Evolutionary conservation across 2,329 filamentous ascomycete genomes (phyloP).

Genomic region (Cryphonectria japonica): DNA sequence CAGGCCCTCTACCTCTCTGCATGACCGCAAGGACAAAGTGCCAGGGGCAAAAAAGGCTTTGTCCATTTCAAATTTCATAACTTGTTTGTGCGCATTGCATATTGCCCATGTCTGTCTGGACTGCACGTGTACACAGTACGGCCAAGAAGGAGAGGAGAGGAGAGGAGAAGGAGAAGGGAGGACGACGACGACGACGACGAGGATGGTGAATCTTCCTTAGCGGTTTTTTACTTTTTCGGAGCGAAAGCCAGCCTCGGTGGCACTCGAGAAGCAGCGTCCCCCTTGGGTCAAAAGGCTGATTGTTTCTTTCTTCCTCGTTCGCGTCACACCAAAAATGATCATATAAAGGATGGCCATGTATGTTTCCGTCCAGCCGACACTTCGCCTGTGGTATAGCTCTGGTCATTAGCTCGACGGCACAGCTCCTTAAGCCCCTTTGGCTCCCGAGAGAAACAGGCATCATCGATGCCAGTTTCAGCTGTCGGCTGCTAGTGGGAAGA

Average conservation of each 20-base stretch:
- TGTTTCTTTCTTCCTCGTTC: background rate
- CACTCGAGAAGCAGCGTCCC: constrained; percentile 7
- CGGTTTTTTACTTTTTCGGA: no score
- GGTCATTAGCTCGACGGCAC: background rate
- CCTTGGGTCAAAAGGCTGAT: background rate
- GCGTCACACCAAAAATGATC: background rate
- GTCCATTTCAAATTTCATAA: background rate
- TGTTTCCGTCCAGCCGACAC: background rate
- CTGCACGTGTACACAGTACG: background rate
- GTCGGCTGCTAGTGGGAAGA: background rate
- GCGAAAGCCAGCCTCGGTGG: background rate
- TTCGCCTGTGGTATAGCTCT: background rate
- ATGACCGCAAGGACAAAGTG: background rate
- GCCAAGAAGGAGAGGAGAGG: background rate
- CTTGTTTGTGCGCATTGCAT: background rate
- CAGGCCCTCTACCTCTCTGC: no score
- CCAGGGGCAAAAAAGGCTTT: background rate
- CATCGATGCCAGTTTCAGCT: background rate
- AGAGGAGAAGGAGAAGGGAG: background rate
- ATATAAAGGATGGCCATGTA: background rate
- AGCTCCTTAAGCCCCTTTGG: background rate
- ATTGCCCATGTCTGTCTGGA: background rate
- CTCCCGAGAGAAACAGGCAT: background rate
- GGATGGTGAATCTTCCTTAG: no score
- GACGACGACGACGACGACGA: no score